phyloP scores from a whole-genome alignment of 2,329 filamentous ascomycete genomes.

The Zalaria obscura region DNA sequence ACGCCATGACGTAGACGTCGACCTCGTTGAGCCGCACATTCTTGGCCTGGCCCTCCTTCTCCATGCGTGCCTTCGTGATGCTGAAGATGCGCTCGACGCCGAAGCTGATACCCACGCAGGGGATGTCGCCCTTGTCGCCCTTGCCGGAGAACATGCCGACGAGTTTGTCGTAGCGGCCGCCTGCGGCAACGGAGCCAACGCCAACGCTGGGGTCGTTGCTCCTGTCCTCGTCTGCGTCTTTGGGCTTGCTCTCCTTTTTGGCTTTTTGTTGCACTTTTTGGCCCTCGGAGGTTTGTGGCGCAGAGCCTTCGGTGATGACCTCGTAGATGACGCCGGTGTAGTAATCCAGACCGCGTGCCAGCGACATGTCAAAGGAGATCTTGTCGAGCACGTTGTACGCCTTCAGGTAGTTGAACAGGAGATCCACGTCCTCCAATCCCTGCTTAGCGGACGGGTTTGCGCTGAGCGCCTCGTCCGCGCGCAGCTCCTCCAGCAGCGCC shows the following conservation, averaged over 20 bases:
- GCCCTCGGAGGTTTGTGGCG: constrained; percentile 32
- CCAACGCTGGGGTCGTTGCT: constrained; percentile 69
- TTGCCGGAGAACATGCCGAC: constrained; percentile 89
- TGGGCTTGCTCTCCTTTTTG: constrained; percentile 36
- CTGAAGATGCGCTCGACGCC: constrained; percentile 93
- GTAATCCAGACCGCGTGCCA: constrained; percentile 85
- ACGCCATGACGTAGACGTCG: constrained; percentile 90
- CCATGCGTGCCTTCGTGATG: constrained; percentile 67
- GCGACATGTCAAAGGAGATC: constrained; percentile 77
- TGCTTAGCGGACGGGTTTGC: constrained; percentile 63
- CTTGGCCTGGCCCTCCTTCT: constrained; percentile 42
- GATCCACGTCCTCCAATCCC: constrained; percentile 66
- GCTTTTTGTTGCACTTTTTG: constrained; percentile 31
- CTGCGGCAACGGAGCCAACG: constrained; percentile 78
- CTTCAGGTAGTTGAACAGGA: constrained; percentile 71
- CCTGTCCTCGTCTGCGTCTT: constrained; percentile 46
- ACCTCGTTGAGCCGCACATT: constrained; percentile 55
- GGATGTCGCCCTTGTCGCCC: constrained; percentile 58
- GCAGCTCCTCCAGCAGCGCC: constrained; percentile 58
- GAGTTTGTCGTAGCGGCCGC: constrained; percentile 82
- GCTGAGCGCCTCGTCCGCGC: constrained; percentile 51
- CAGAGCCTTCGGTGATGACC: constrained; percentile 69
- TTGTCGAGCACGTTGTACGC: constrained; percentile 58
- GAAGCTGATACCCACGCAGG: constrained; percentile 85
- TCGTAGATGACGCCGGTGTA: constrained; percentile 88